Percentiles rank a stretch among this genome's conserved stretches.
These are phyloP conservation scores for Fusarium setosum DNA, from an alignment of 2,329 filamentous ascomycete species.

Conservation along the genomic window DNA sequence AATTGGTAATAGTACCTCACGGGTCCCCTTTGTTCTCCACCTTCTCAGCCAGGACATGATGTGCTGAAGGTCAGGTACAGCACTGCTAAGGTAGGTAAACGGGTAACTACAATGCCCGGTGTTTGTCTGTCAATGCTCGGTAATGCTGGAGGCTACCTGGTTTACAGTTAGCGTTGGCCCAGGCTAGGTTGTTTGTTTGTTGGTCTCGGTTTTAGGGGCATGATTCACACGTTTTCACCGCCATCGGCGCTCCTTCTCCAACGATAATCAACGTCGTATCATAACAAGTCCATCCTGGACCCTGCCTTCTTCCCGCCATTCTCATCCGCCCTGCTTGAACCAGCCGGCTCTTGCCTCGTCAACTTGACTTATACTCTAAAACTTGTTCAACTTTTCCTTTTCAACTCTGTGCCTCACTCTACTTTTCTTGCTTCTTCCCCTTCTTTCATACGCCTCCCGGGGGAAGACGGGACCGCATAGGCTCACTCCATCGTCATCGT, in stretches of 20 bases:
- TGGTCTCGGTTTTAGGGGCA: constrained; percentile 19
- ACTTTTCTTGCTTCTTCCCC: background rate
- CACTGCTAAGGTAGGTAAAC: too few species aligned
- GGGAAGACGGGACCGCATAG: constrained; percentile 24
- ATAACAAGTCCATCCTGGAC: constrained; percentile 36
- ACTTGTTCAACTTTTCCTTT: too few species aligned
- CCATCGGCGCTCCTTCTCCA: constrained; percentile 36
- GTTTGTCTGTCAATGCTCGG: too few species aligned
- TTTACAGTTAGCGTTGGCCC: constrained; percentile 6
- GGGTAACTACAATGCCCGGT: too few species aligned
- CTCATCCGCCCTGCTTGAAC: constrained; percentile 24
- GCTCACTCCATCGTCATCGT: constrained; percentile 30
- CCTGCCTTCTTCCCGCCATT: constrained; percentile 15
- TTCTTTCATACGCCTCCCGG: constrained; percentile 1
- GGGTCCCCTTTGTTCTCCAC: background rate
- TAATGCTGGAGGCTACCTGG: too few species aligned
- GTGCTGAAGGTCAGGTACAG: too few species aligned
- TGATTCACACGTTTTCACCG: constrained; percentile 43
- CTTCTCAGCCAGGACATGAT: background rate
- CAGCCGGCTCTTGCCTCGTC: constrained; percentile 2
- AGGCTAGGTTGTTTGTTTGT: too few species aligned
- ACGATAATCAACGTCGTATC: constrained; percentile 34
- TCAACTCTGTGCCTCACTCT: too few species aligned
- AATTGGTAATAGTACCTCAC: too few species aligned
- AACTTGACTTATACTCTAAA: constrained; percentile 10